Percentiles rank a stretch among this genome's conserved stretches.
These are phyloP conservation scores for Galium porrigens DNA, from an alignment of 305 asterid species.

Conservation along the genomic window DNA sequence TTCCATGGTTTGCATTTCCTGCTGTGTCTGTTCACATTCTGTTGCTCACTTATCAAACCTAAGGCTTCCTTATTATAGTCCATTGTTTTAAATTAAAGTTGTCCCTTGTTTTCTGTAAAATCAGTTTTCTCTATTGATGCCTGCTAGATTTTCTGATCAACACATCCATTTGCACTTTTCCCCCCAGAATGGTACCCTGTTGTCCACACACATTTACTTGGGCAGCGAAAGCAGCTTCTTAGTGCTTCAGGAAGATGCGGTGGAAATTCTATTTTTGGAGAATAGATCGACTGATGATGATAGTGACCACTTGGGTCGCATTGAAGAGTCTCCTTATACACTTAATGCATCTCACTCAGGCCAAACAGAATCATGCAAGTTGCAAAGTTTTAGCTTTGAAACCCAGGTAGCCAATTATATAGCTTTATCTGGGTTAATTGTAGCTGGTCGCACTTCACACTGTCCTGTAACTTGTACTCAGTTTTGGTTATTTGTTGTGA, in stretches of 20 bases:
- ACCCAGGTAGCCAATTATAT: slow-evolving; percentile 47
- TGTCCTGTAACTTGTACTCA: background rate
- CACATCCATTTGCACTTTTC: slow-evolving; percentile 17
- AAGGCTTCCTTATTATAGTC: background rate
- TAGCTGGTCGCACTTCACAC: background rate
- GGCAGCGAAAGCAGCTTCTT: slow-evolving; percentile 80
- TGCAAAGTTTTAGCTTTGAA: slow-evolving; percentile 82
- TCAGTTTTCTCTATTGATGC: background rate
- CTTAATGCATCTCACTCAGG: slow-evolving; percentile 36
- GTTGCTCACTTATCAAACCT: background rate
- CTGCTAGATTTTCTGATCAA: slow-evolving; percentile 12
- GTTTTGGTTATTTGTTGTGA: background rate
- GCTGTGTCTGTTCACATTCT: background rate
- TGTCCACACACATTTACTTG: slow-evolving; percentile 61
- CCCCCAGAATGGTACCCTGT: slow-evolving; percentile 66
- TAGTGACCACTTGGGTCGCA: slow-evolving; percentile 25
- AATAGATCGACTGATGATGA: slow-evolving; percentile 28
- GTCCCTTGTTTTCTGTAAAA: background rate
- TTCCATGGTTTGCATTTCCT: background rate
- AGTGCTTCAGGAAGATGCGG: slow-evolving; percentile 71
- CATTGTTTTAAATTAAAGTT: background rate
- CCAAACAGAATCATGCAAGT: slow-evolving; percentile 38
- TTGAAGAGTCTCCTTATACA: slow-evolving; percentile 31
- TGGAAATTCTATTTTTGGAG: slow-evolving; percentile 52
- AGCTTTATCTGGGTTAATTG: background rate